Evolutionary conservation across 441 rosid species (phyloP).

Genomic region (Gossypium trilobum): DNA sequence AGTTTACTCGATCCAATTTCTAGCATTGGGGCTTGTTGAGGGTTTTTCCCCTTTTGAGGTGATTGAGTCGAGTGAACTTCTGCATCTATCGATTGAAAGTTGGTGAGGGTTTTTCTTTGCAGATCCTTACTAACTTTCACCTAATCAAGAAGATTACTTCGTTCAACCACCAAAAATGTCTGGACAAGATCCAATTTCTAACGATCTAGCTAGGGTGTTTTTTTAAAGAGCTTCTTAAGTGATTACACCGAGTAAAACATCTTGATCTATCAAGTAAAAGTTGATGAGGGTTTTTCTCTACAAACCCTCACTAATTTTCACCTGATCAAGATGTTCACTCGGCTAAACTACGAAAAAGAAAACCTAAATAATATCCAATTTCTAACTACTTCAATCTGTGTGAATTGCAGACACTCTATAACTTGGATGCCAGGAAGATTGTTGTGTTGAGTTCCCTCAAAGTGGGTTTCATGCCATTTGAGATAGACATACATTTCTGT

Average conservation of each 20-base stretch:
- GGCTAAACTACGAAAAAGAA: background rate
- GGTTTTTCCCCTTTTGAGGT: too few relatives aligned
- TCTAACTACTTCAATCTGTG: background rate
- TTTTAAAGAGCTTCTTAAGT: too few relatives aligned
- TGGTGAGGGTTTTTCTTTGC: background rate
- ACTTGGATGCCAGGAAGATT: slow-evolving; percentile 23
- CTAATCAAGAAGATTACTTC: background rate
- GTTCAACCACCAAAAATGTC: background rate
- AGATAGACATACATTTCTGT: background rate
- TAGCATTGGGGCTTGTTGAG: too few relatives aligned
- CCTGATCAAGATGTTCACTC: background rate
- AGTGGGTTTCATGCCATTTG: slow-evolving; percentile 18
- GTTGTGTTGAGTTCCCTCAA: slow-evolving; percentile 5
- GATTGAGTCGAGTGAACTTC: too few relatives aligned
- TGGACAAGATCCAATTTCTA: background rate
- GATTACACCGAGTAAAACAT: background rate
- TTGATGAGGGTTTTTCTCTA: background rate
- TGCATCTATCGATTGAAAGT: background rate
- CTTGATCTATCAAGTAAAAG: background rate
- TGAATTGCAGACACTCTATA: slow-evolving; percentile 20
- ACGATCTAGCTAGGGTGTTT: too few relatives aligned
- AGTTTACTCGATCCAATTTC: background rate
- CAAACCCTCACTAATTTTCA: too few relatives aligned
- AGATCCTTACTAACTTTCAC: background rate
- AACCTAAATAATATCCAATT: background rate